Evolutionary conservation across 495 filamentous ascomycete species (phyloP).

Genomic region (Annulohypoxylon maeteangense): DNA sequence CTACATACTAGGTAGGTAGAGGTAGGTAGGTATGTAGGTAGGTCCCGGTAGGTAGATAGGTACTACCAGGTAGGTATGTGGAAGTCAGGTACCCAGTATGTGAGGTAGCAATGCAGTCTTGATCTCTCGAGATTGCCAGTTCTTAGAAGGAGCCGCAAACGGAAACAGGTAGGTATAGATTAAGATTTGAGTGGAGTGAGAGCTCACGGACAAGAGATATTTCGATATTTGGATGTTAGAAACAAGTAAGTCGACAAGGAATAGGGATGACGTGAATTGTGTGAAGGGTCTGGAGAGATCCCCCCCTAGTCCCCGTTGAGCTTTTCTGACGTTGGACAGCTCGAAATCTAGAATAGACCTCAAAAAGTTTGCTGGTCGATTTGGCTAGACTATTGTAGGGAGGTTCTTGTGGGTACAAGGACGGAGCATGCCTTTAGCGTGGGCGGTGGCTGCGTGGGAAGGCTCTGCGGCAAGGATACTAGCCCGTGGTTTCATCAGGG

Average conservation of each 20-base stretch:
- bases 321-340: constrained; percentile 28
- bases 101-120: constrained; percentile 41
- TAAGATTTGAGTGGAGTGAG: constrained; percentile 41
- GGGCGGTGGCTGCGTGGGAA: constrained; percentile 47
- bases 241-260: constrained; percentile 34
- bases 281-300: constrained; percentile 38
- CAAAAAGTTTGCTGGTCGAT: constrained; percentile 42
- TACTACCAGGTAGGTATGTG: too few relatives aligned
- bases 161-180: constrained; percentile 36
- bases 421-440: constrained; percentile 43
- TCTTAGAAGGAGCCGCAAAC: constrained; percentile 45
- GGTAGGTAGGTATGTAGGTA: too few relatives aligned
- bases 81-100: constrained; percentile 26
- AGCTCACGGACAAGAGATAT: constrained; percentile 17
- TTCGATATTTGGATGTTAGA: constrained; percentile 34
- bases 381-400: constrained; percentile 43
- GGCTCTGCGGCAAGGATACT: constrained; percentile 50
- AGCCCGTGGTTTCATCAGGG: constrained; percentile 52
- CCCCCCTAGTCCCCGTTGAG: constrained; percentile 22
- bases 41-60: too few relatives aligned
- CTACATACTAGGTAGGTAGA: too few relatives aligned
- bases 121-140: constrained; percentile 33
- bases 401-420: constrained; percentile 40
- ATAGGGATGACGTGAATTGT: constrained; percentile 45
- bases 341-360: constrained; percentile 39